Evolutionary conservation across 2,329 filamentous ascomycete genomes (phyloP).

Genomic region (Xenoacremonium recifei): DNA sequence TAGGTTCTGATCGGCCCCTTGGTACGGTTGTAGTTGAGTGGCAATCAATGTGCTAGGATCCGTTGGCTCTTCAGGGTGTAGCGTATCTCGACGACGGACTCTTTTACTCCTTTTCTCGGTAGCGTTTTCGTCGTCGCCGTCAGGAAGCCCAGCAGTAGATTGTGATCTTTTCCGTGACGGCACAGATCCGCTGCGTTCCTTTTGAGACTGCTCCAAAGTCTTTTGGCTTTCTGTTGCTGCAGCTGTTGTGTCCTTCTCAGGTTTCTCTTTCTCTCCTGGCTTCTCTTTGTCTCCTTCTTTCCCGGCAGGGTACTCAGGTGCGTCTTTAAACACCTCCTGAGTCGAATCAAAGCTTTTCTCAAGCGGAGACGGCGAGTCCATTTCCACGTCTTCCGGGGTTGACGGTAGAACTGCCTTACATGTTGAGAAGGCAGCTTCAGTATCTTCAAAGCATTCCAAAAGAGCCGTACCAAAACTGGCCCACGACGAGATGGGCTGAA

Average conservation of each 20-base stretch:
- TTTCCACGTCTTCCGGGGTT: constrained; percentile 22
- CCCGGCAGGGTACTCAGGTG: background rate
- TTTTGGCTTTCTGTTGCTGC: constrained; percentile 24
- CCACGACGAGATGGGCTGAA: constrained; percentile 29
- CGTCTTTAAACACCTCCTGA: background rate
- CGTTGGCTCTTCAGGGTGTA: constrained; percentile 49
- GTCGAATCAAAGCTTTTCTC: background rate
- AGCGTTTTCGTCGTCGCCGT: constrained; percentile 56
- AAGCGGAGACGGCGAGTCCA: constrained; percentile 10
- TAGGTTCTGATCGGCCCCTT: constrained; percentile 55
- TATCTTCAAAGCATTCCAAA: constrained; percentile 30
- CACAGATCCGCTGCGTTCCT: constrained; percentile 37
- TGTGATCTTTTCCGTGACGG: constrained; percentile 60
- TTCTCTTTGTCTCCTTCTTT: constrained; percentile 5
- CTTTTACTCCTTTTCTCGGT: constrained; percentile 65
- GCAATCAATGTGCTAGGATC: constrained; percentile 53
- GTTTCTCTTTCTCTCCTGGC: constrained; percentile 9
- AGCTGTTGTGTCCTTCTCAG: constrained; percentile 21
- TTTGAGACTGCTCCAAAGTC: constrained; percentile 27
- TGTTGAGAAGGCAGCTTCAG: constrained; percentile 24
- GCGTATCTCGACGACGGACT: constrained; percentile 56
- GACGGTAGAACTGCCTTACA: constrained; percentile 29
- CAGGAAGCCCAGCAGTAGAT: constrained; percentile 57
- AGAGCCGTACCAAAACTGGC: constrained; percentile 32
- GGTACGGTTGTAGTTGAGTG: constrained; percentile 55